Evolutionary conservation across 2,329 filamentous ascomycete species (phyloP).

Genomic region (Talaromyces sp.): DNA sequence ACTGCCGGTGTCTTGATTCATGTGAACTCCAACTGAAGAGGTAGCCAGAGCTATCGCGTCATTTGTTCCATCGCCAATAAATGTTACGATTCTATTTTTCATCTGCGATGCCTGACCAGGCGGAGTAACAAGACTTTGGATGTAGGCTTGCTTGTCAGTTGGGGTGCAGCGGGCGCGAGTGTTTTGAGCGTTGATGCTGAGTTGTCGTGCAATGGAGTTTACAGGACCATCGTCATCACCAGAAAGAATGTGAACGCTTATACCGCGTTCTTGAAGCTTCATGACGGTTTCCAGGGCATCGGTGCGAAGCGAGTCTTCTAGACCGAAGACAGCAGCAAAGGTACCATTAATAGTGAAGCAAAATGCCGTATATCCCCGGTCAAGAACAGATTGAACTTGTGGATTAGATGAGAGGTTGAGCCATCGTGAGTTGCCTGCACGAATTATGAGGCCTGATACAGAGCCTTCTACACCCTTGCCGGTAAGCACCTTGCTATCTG

Average conservation of each 20-base stretch:
- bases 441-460: conserved; percentile 18
- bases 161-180: conserved; percentile 54
- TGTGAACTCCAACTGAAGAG: conserved; percentile 71
- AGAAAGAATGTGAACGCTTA: conserved; percentile 59
- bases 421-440: conserved; percentile 37
- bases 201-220: conserved; percentile 47
- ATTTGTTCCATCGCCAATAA: conserved; percentile 78
- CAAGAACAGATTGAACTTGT: conserved; percentile 37
- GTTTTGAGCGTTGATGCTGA: conserved; percentile 45
- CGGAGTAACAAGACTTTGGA: conserved; percentile 39
- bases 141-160: conserved; percentile 58
- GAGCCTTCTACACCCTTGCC: conserved; percentile 36
- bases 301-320: conserved; percentile 52
- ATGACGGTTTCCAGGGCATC: conserved; percentile 57
- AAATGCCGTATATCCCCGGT: conserved; percentile 55
- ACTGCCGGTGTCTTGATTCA: conserved; percentile 56
- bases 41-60: conserved; percentile 73
- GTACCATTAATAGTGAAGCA: conserved; percentile 56
- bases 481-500: conserved; percentile 27
- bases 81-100: conserved; percentile 58
- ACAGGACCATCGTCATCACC: conserved; percentile 59
- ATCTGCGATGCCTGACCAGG: not conserved
- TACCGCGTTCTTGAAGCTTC: conserved; percentile 52
- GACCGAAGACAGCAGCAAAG: conserved; percentile 53
- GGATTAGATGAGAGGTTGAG: conserved; percentile 37